Percentiles rank a stretch among this genome's conserved stretches.
Evolutionary conservation across 176 grass and related monocot species (phyloP).

Genomic region (Alopecurus myosuroides): DNA sequence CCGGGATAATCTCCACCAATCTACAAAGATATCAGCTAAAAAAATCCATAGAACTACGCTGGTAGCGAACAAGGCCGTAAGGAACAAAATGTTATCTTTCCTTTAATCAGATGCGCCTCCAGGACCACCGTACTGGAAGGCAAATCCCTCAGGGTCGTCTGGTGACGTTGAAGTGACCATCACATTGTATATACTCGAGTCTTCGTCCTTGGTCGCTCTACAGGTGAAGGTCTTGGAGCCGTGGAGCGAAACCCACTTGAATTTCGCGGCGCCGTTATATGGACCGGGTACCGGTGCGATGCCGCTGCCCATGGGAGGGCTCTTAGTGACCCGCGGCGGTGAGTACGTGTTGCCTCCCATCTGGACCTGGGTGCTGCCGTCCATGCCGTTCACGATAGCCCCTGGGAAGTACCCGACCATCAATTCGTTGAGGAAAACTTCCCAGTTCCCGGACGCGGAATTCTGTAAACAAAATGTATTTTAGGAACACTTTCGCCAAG

Average conservation of each 20-base stretch:
- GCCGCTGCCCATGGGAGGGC: slow-evolving; percentile 15
- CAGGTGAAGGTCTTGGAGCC: not conserved
- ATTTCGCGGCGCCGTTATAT: not conserved
- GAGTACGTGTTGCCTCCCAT: slow-evolving; percentile 11
- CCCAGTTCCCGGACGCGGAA: not conserved
- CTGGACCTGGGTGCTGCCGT: not conserved
- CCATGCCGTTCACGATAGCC: not conserved
- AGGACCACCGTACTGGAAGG: not conserved
- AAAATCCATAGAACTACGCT: no score
- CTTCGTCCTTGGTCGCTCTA: not conserved
- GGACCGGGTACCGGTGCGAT: no score
- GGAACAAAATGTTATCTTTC: no score
- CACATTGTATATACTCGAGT: not conserved
- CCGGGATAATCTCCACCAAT: no score
- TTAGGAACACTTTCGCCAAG: not conserved
- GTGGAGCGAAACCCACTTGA: not conserved
- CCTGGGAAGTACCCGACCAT: slow-evolving; percentile 17
- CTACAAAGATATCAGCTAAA: no score
- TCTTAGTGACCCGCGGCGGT: not conserved
- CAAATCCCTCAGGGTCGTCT: not conserved
- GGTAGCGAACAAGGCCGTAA: no score
- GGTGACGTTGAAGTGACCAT: not conserved
- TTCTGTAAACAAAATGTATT: not conserved
- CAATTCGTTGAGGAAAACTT: not conserved
- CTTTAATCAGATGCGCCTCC: not conserved